Conservation (phyloP, 2,329 filamentous ascomycete species). For the Fusarium hainanense region DNA sequence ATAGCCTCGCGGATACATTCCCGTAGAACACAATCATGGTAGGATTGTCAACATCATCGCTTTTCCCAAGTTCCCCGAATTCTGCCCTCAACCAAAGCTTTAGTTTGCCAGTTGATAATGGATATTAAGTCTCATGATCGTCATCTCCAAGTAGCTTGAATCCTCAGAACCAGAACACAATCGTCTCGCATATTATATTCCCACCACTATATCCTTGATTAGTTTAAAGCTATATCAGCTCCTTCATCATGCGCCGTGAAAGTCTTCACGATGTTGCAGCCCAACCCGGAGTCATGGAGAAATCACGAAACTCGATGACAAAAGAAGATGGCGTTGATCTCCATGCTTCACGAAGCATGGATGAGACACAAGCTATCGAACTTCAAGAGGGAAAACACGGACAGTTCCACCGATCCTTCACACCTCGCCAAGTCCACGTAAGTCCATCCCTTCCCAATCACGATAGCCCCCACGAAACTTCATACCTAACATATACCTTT, state of each 20-base stretch:
- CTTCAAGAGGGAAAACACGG: slow-evolving; percentile 26
- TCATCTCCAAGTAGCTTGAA: not conserved
- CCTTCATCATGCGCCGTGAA: slow-evolving; percentile 16
- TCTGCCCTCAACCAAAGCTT: not conserved
- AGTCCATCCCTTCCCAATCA: not conserved
- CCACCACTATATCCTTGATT: not conserved
- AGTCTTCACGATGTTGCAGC: slow-evolving; percentile 16
- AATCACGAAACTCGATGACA: slow-evolving; percentile 11
- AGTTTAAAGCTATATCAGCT: not conserved
- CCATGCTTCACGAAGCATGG: slow-evolving; percentile 8
- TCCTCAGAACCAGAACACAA: not conserved
- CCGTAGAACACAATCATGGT: slow-evolving; percentile 24
- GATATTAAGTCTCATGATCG: slow-evolving; percentile 12
- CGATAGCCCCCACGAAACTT: not conserved
- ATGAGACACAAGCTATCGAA: slow-evolving; percentile 15
- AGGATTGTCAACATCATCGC: not conserved
- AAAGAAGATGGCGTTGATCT: slow-evolving; percentile 21
- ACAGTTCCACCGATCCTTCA: slow-evolving; percentile 38
- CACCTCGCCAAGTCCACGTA: slow-evolving; percentile 37
- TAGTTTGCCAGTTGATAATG: not conserved
- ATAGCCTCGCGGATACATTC: slow-evolving; percentile 25
- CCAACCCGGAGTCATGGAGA: slow-evolving; percentile 14
- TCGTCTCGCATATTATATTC: not conserved
- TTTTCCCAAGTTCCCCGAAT: not conserved
- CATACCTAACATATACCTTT: not conserved